A percentile compares a stretch with the other conserved stretches of the same genome.
These are phyloP conservation scores for Cercospora berteroae DNA, from an alignment of 2,329 filamentous ascomycete genomes.

Conservation along the genomic window DNA sequence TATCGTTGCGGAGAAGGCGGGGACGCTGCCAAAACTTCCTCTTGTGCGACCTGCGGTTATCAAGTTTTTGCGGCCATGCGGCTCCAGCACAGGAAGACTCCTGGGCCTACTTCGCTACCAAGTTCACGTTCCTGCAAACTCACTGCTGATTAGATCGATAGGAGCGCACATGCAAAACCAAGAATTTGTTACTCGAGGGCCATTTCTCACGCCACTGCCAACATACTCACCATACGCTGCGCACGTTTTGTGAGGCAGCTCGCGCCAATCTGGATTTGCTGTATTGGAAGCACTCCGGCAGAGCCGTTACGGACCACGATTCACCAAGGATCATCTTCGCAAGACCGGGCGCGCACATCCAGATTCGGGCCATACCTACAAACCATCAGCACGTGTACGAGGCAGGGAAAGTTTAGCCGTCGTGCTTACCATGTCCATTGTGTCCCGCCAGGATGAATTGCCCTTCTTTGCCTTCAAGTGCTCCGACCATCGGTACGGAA, in stretches of 20 bases:
- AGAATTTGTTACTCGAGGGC: background rate
- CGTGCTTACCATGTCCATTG: conserved; percentile 39
- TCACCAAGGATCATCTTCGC: conserved; percentile 43
- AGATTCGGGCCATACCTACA: conserved; percentile 45
- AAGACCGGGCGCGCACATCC: conserved; percentile 48
- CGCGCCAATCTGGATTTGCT: conserved; percentile 19
- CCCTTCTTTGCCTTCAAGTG: conserved; percentile 42
- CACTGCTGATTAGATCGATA: background rate
- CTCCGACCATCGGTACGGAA: conserved; percentile 49
- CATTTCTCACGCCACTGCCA: background rate
- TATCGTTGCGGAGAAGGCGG: conserved; percentile 5
- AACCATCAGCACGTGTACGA: background rate
- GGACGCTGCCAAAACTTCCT: background rate
- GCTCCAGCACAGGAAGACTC: background rate
- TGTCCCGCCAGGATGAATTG: conserved; percentile 54
- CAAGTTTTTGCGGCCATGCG: background rate
- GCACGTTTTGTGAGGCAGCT: conserved; percentile 18
- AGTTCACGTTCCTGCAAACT: background rate
- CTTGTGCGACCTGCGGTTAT: conserved; percentile 1
- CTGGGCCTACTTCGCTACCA: background rate
- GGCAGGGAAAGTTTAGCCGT: background rate
- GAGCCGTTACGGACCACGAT: conserved; percentile 24
- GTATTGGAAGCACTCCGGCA: conserved; percentile 29
- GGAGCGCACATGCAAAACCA: background rate
- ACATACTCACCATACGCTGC: conserved; percentile 22